Base-by-base conservation (phyloP, 805 yeast genomes). In the Candida boidinii region DNA sequence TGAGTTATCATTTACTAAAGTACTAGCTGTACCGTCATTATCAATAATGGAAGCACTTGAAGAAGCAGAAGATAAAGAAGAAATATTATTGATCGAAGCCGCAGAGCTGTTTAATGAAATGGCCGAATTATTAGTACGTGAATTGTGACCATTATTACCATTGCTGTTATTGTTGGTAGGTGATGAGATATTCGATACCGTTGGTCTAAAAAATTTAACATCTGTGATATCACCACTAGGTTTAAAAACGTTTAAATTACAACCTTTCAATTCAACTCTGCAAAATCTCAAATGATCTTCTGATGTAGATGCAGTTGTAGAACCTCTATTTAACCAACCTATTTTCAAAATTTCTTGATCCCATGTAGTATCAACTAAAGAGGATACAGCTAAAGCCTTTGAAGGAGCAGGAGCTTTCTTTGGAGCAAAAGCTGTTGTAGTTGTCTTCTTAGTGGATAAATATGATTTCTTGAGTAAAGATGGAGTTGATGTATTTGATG, bases 241-340 rank as follows among this genome's bases (percentile, higher is more conserved):
- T 51, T 73, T 79, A 60, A 71, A 82, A 13, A 87, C 53, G 34
- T 66, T 63, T 33, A 87, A 56, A 27, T 64, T 62, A 2, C 87
- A 73, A 14, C 95, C 95, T 44, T 68, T 73, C 36, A 87, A 58
- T 46, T 77, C 84, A 0, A 81, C 86, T 31, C 79, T 64, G 36
- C 63, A 73, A 21, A 84, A 52, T 37, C 69, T 58, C 53, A 68
- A 43, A 20, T 56, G 58, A 7, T 54, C 56, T 27, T 58, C 65
- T 18, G 38, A 44, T 10, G 26, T 33, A 3, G 28, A 14, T 2
- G 39, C 19, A 20, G 38, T 31, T 17, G 46, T 48, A 21, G 55
- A 53, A 2, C 71, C 61, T 39, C 63, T 66, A 47, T 79, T 79
- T 13, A 78, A 42, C 84, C 84, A 79, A 5, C 79, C 79, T 1